These are phyloP conservation scores for Leccinellum rugosiceps DNA, from an alignment of 768 basidiomycete genomes.

Conservation along the genomic window DNA sequence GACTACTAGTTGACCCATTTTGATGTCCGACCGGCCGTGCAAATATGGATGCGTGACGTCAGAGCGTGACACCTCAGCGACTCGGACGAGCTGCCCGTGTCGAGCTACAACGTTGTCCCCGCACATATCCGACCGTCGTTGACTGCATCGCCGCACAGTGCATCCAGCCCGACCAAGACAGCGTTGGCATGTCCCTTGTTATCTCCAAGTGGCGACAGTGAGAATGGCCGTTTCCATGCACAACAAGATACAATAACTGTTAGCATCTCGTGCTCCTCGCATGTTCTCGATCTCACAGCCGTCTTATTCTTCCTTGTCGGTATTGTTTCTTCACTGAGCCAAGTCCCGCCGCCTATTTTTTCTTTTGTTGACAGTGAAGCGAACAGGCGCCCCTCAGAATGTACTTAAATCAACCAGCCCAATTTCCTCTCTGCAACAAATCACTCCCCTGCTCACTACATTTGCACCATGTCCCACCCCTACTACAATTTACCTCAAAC, in stretches of 20 bases:
- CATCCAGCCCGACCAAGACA: background rate
- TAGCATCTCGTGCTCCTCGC: background rate
- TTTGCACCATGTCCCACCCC: slow-evolving; percentile 5
- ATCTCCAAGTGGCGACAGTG: too few relatives aligned
- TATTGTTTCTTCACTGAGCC: background rate
- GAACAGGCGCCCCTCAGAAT: too few relatives aligned
- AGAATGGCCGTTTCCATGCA: background rate
- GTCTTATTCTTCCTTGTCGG: background rate
- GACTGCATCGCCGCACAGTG: background rate
- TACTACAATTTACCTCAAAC: background rate
- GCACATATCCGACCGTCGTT: too few relatives aligned
- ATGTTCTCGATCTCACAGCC: too few relatives aligned
- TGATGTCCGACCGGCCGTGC: too few relatives aligned
- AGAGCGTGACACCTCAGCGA: too few relatives aligned
- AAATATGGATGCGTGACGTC: too few relatives aligned
- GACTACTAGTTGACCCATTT: too few relatives aligned
- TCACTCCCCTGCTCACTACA: background rate
- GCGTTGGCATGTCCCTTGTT: background rate
- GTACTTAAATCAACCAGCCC: background rate
- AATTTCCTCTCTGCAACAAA: background rate
- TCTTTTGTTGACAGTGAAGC: too few relatives aligned
- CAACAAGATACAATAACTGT: slow-evolving; percentile 8
- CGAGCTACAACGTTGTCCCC: too few relatives aligned
- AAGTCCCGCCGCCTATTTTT: too few relatives aligned
- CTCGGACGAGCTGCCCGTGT: too few relatives aligned